Evolutionary conservation across 352 stramenopile genomes (phyloP), one percentile per base, ranked within the genome.

Genomic region (Phytophthora fragariaefolia): DNA sequence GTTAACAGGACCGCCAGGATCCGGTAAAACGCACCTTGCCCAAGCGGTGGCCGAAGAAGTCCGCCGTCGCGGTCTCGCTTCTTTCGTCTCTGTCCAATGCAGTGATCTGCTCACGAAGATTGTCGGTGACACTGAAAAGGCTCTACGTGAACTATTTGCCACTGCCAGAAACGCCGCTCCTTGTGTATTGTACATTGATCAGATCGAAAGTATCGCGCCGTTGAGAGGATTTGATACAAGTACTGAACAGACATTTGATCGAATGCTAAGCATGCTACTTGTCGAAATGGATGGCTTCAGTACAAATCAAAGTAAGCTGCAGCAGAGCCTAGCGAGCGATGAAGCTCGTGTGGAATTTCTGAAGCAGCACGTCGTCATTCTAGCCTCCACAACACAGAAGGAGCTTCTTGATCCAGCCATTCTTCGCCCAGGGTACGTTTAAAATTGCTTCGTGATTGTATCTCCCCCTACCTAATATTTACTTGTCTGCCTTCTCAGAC

Each of bases 1-100:
- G 9, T 96, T 99, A 38, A 99, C 99, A 18, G 98, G 98, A 17
- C 97, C 97, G 13, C 97, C 98, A 12, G 98, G 98, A 42, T 99
- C 97, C 51, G 96, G 97, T n/a, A 99, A 99, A 76, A 99, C 96
- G 5, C 77, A 99, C 40, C 85, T 99, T 47, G 82, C 88, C 4
- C 74, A 84, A 40, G 83, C 79, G 2, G 63, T 96, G 17, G 85
- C 83, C 2, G 59, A 79, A 26, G 77, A 93, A 73, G 72, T 93
- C 26, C 79, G 73, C 28, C 74, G 82, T 4, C 73, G 76, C 46
- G 79, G 83, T 9, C 67, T 93, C 17, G 89, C 87, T 15, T 95
- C 89, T 4, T 97, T 97, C 51, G 79, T 98, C 7, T 87, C 90
- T 1, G 87, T 98, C 17, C 79, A 86, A 43, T 98, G 92, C 68